Conservation (phyloP, 169 alveolate species). For the Plasmodium coatneyi region DNA sequence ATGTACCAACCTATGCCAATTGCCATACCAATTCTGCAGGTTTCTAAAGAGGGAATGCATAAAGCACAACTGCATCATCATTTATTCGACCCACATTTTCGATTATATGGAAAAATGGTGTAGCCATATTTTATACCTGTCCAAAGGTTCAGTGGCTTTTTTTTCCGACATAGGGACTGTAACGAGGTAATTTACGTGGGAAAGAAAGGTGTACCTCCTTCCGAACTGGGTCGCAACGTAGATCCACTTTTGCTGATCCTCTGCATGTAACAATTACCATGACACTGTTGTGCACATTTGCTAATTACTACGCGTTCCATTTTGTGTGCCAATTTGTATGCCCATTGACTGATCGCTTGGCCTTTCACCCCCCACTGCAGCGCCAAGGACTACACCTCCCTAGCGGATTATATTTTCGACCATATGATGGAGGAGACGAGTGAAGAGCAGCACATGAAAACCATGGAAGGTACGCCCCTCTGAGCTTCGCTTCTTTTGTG, state of each 20-base stretch:
- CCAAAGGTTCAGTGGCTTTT: conserved; percentile 42
- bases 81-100: conserved; percentile 70
- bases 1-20: neutral
- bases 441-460: conserved; percentile 1
- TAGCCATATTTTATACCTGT: conserved; percentile 60
- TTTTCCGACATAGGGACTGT: conserved; percentile 34
- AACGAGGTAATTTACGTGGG: conserved; percentile 5
- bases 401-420: conserved; percentile 50
- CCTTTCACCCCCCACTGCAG: neutral
- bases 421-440: conserved; percentile 50
- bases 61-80: conserved; percentile 54
- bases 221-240: neutral
- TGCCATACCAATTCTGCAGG: neutral
- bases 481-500: neutral
- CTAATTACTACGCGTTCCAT: neutral
- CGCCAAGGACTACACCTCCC: conserved; percentile 13
- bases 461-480: conserved; percentile 30
- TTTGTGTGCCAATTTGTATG: neutral
- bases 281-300: neutral
- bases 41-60: conserved; percentile 60
- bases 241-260: neutral
- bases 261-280: neutral
- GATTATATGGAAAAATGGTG: conserved; percentile 72
- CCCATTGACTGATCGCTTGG: neutral
- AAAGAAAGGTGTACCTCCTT: neutral